Evolutionary conservation across 2,329 filamentous ascomycete species (phyloP).

Genomic region (Penicillium freii): DNA sequence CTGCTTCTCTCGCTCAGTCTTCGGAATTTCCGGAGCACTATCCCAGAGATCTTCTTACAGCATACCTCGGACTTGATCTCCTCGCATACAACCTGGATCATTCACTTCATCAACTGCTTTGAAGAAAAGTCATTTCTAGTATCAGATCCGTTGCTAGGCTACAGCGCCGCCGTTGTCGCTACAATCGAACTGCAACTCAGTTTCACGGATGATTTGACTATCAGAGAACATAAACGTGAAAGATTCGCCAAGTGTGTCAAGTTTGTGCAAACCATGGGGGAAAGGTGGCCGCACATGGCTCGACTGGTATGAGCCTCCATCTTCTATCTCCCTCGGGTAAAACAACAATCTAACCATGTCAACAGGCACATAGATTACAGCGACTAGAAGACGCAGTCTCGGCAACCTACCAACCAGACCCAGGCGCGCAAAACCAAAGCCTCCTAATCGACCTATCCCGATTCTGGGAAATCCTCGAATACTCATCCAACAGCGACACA

Average conservation of each 20-base stretch:
- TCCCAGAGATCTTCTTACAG: slow-evolving; percentile 56
- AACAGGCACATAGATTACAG: slow-evolving; percentile 45
- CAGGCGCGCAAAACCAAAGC: slow-evolving; percentile 35
- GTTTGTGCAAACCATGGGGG: slow-evolving; percentile 45
- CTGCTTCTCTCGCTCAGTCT: slow-evolving; percentile 54
- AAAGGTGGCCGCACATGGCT: slow-evolving; percentile 48
- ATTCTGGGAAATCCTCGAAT: slow-evolving; percentile 52
- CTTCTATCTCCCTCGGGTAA: not conserved
- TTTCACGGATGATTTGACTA: slow-evolving; percentile 45
- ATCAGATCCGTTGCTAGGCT: slow-evolving; percentile 49
- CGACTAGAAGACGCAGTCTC: slow-evolving; percentile 47
- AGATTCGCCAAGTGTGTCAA: slow-evolving; percentile 47
- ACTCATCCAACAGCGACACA: slow-evolving; percentile 44
- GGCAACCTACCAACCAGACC: slow-evolving; percentile 41
- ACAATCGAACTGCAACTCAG: slow-evolving; percentile 56
- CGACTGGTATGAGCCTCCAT: slow-evolving; percentile 37
- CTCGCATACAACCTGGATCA: slow-evolving; percentile 54
- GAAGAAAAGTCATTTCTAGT: slow-evolving; percentile 48
- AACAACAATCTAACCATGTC: not conserved
- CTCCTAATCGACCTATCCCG: slow-evolving; percentile 48
- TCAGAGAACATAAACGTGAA: slow-evolving; percentile 44
- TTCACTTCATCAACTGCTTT: slow-evolving; percentile 52
- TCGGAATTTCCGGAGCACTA: slow-evolving; percentile 52
- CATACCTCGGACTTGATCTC: slow-evolving; percentile 54
- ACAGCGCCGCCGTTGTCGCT: slow-evolving; percentile 53